Percentiles rank a stretch among this genome's conserved stretches.
phyloP scores from a whole-genome alignment of 2,329 filamentous ascomycete species.

The Neonectria hederae region DNA sequence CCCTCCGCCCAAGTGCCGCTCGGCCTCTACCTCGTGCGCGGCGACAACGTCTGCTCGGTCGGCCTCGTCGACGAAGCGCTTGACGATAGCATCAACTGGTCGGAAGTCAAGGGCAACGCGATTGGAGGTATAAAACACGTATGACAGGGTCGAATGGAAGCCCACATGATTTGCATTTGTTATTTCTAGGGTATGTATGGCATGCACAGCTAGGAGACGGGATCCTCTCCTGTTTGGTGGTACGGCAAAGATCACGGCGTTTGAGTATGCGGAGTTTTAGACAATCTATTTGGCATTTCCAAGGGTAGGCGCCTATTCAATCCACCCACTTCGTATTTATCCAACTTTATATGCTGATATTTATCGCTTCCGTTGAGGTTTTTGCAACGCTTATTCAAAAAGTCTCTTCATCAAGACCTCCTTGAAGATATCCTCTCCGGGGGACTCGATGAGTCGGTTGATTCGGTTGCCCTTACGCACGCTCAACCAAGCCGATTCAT shows the following conservation, averaged over 20 bases:
- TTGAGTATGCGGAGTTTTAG: conserved; percentile 42
- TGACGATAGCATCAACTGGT: conserved; percentile 92
- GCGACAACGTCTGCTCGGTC: conserved; percentile 92
- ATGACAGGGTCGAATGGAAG: conserved; percentile 42
- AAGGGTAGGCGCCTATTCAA: conserved; percentile 29
- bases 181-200: conserved; percentile 33
- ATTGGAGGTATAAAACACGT: conserved; percentile 87
- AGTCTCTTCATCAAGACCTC: conserved; percentile 71
- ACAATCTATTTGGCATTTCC: conserved; percentile 38
- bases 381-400: conserved; percentile 56
- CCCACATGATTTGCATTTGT: conserved; percentile 20
- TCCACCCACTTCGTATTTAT: conserved; percentile 21
- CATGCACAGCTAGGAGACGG: conserved; percentile 27
- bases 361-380: background rate
- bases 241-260: conserved; percentile 38
- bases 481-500: conserved; percentile 81
- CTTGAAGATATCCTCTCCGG: conserved; percentile 74
- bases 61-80: conserved; percentile 90
- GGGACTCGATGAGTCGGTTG: conserved; percentile 74
- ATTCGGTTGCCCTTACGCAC: conserved; percentile 80
- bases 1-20: conserved; percentile 82
- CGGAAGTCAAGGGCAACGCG: conserved; percentile 83
- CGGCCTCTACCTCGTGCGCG: conserved; percentile 90
- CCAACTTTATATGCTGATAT: conserved; percentile 30
- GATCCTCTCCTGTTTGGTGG: conserved; percentile 20